A percentile compares a stretch with the other conserved stretches of the same genome.
phyloP scores from a whole-genome alignment of 192 early-diverging fungal genomes.

The Entomortierella lignicola region DNA sequence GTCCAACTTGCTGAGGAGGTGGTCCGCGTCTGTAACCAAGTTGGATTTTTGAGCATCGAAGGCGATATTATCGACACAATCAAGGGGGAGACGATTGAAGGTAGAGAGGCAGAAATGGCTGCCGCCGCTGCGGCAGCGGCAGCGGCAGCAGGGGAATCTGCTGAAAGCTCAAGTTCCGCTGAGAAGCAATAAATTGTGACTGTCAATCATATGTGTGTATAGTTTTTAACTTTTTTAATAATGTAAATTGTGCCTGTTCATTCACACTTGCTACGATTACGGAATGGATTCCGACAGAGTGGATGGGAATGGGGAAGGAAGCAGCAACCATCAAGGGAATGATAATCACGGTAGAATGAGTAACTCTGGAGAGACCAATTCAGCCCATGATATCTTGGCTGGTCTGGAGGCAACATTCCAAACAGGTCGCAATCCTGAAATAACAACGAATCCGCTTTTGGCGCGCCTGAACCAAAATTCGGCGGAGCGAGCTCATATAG shows the following conservation, averaged over 20 bases:
- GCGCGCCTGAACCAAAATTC: conserved; percentile 33
- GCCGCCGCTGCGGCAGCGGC: conserved; percentile 32
- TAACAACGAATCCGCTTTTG: conserved; percentile 20
- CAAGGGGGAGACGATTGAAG: conserved; percentile 56
- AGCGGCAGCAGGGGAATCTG: neutral
- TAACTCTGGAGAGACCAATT: neutral
- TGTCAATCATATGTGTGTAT: neutral
- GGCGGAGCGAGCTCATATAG: conserved; percentile 26
- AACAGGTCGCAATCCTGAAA: neutral
- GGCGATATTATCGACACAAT: conserved; percentile 56
- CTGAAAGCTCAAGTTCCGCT: neutral
- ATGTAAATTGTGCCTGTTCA: neutral
- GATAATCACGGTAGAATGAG: neutral
- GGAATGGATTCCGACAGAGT: conserved; percentile 18
- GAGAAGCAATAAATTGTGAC: conserved; percentile 1
- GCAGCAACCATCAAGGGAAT: neutral
- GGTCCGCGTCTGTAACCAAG: conserved; percentile 78
- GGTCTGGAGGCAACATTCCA: conserved; percentile 14
- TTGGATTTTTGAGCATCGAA: conserved; percentile 70
- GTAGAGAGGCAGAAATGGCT: conserved; percentile 43
- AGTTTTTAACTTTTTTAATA: neutral
- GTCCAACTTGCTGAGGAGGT: conserved; percentile 82
- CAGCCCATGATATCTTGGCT: conserved; percentile 8
- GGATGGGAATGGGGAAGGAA: conserved; percentile 8
- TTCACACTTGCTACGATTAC: neutral